phyloP scores from a whole-genome alignment of 768 basidiomycete genomes.

The Naganishia vaughanmartiniae region DNA sequence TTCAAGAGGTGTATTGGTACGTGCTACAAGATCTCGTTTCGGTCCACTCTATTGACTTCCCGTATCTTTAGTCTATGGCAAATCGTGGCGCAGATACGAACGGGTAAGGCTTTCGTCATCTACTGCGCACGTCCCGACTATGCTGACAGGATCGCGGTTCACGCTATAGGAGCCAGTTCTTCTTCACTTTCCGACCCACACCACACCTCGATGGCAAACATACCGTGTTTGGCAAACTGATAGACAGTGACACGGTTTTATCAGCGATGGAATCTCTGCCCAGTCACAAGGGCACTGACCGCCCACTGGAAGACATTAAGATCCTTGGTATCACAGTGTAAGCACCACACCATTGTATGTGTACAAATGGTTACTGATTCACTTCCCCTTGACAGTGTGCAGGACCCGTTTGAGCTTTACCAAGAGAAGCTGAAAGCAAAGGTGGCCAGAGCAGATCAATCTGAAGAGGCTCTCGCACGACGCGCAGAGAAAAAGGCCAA shows the following conservation, averaged over 20 bases:
- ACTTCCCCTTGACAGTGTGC: constrained; percentile 44
- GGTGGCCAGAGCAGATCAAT: constrained; percentile 61
- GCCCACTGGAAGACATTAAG: constrained; percentile 77
- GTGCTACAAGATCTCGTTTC: constrained; percentile 16
- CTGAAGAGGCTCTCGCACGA: constrained; percentile 56
- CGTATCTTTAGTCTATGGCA: constrained; percentile 69
- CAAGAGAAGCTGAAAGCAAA: constrained; percentile 63
- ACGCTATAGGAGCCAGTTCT: constrained; percentile 76
- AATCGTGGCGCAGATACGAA: constrained; percentile 91
- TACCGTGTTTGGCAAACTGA: constrained; percentile 94
- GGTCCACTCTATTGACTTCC: background rate
- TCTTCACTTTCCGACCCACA: constrained; percentile 78
- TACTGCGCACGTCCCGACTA: constrained; percentile 44
- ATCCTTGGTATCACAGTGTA: constrained; percentile 86
- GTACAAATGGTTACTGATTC: background rate
- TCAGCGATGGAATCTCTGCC: constrained; percentile 68
- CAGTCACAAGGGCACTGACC: constrained; percentile 77
- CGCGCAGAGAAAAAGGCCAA: constrained; percentile 57
- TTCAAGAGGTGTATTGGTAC: constrained; percentile 66
- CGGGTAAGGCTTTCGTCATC: constrained; percentile 54
- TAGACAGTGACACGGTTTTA: constrained; percentile 74
- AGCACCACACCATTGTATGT: constrained; percentile 44
- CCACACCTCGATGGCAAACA: constrained; percentile 88
- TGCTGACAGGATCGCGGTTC: constrained; percentile 1
- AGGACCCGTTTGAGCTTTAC: constrained; percentile 94